Percentiles rank a stretch among this genome's conserved stretches.
Evolutionary conservation across 1,284 basidiomycete genomes (phyloP).

Genomic region (Macrocystidia cucumis): DNA sequence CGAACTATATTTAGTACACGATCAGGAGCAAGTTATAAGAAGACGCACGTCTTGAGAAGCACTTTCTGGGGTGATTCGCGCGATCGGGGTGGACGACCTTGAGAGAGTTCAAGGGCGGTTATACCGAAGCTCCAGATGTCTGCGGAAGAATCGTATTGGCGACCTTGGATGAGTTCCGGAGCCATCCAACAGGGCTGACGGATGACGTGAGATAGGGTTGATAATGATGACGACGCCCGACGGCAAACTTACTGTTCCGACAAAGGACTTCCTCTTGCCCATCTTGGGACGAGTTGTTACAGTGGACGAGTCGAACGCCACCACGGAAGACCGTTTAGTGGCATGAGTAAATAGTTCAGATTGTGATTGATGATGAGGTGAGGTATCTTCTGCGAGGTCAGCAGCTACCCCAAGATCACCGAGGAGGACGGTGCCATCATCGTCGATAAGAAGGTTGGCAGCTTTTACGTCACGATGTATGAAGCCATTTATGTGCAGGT

Average conservation of each 20-base stretch:
- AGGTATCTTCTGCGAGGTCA: constrained; percentile 61
- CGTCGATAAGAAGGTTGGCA: constrained; percentile 82
- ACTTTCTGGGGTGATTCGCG: constrained; percentile 70
- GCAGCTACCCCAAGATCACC: constrained; percentile 88
- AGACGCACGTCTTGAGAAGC: constrained; percentile 62
- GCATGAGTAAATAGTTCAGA: too few species aligned
- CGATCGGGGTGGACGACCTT: constrained; percentile 77
- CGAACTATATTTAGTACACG: constrained; percentile 3
- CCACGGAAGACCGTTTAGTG: too few species aligned
- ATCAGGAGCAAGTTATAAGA: constrained; percentile 7
- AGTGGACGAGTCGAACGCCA: constrained; percentile 23
- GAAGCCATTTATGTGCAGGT: constrained; percentile 84
- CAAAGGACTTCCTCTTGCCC: constrained; percentile 79
- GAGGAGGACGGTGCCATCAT: constrained; percentile 82
- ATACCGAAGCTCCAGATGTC: constrained; percentile 94
- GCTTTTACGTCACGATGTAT: constrained; percentile 89
- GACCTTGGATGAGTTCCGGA: constrained; percentile 81
- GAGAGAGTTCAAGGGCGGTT: constrained; percentile 78
- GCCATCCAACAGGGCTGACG: constrained; percentile 88
- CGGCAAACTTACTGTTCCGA: constrained; percentile 62
- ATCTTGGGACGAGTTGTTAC: constrained; percentile 28
- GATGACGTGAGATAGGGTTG: constrained; percentile 2
- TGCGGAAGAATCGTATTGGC: constrained; percentile 77
- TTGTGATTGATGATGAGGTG: constrained; percentile 9
- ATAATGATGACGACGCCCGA: constrained; percentile 2